Percentiles rank a stretch among this genome's conserved stretches.
phyloP scores from a whole-genome alignment of 331 rosid genomes.

The Ulmus americana region DNA sequence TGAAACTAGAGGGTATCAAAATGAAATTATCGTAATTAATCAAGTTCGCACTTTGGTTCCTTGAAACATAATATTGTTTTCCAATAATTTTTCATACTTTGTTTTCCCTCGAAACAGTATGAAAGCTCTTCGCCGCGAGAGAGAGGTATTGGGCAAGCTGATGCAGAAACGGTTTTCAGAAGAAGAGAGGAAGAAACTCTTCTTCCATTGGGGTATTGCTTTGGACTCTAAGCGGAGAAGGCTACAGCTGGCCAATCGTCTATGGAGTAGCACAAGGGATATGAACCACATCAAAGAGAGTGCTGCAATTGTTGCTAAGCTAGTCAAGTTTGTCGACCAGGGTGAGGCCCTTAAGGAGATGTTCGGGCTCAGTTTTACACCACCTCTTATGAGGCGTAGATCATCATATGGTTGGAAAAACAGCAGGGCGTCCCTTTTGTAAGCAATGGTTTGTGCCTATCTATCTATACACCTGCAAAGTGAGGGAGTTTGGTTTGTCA shows the following conservation, averaged over 20 bases:
- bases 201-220: constrained; percentile 63
- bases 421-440: constrained; percentile 44
- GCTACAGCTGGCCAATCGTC: constrained; percentile 56
- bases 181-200: constrained; percentile 58
- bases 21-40: no score
- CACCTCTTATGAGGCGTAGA: constrained; percentile 46
- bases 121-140: constrained; percentile 66
- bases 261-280: constrained; percentile 61
- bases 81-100: no score
- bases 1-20: no score
- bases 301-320: constrained; percentile 70
- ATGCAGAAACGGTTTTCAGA: constrained; percentile 71
- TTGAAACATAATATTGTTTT: no score
- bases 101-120: constrained; percentile 37
- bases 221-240: constrained; percentile 85
- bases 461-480: constrained; percentile 1
- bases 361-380: constrained; percentile 89
- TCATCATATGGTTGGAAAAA: constrained; percentile 62
- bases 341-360: constrained; percentile 84
- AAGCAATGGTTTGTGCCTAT: constrained; percentile 8
- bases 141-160: constrained; percentile 62
- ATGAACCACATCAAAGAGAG: constrained; percentile 63
- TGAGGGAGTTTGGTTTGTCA: constrained; percentile 20
- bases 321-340: constrained; percentile 69
- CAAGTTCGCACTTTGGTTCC: no score